Evolutionary conservation across 2,329 filamentous ascomycete genomes (phyloP).

Genomic region (Graphiopsis chlorocephala): DNA sequence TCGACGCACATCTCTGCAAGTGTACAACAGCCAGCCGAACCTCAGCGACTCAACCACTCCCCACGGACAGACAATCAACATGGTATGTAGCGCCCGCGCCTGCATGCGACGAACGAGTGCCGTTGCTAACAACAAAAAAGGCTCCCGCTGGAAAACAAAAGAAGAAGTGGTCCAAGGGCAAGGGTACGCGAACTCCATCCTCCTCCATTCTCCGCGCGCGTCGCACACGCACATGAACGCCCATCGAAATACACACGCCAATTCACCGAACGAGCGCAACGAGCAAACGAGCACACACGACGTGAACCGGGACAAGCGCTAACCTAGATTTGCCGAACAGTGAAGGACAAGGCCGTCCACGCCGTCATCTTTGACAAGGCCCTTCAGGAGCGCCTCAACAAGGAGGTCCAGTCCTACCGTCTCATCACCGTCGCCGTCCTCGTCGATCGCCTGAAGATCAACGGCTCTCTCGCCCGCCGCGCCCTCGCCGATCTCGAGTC

Average conservation of each 20-base stretch:
- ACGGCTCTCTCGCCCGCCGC: conserved; percentile 90
- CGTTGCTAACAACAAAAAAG: conserved; percentile 11
- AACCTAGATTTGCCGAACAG: conserved; percentile 50
- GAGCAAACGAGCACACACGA: conserved; percentile 17
- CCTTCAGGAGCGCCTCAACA: conserved; percentile 97
- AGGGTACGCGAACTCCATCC: conserved; percentile 33
- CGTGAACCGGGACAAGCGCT: conserved; percentile 16
- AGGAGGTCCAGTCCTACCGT: conserved; percentile 99
- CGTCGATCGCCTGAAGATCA: conserved; percentile 99
- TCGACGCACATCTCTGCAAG: neutral
- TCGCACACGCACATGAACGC: conserved; percentile 16
- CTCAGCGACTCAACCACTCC: conserved; percentile 12
- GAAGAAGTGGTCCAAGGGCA: conserved; percentile 72
- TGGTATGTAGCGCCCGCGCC: conserved; percentile 11
- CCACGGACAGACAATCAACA: conserved; percentile 16
- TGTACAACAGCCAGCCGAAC: conserved; percentile 5
- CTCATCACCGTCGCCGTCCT: conserved; percentile 98
- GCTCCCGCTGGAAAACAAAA: conserved; percentile 58
- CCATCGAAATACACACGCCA: conserved; percentile 11
- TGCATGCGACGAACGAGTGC: neutral
- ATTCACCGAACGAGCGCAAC: neutral
- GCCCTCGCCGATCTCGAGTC: conserved; percentile 92
- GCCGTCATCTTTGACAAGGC: conserved; percentile 98
- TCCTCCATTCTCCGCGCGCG: conserved; percentile 15
- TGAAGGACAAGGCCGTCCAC: conserved; percentile 99